Evolutionary conservation across 2,329 filamentous ascomycete species (phyloP).

Genomic region (Magnaporthales sp.): DNA sequence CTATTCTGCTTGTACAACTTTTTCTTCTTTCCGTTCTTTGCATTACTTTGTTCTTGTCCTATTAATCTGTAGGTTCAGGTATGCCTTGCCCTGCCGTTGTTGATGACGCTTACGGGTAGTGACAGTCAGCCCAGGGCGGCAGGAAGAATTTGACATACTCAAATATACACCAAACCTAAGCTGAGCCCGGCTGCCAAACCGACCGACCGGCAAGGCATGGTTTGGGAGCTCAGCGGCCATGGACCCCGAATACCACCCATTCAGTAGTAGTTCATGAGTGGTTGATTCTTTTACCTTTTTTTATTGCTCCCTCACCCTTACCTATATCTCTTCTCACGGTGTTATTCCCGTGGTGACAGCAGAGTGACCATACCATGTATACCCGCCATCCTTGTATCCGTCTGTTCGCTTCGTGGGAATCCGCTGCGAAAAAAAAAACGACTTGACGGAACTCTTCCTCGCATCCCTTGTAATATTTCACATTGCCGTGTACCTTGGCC

Average conservation of each 20-base stretch:
- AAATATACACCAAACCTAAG: constrained; percentile 11
- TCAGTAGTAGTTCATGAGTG: not conserved
- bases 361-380: not conserved
- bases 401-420: not conserved
- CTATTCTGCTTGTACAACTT: not conserved
- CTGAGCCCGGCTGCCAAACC: constrained; percentile 7
- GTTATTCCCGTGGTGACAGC: not conserved
- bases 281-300: not conserved
- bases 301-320: not conserved
- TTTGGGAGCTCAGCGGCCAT: not conserved
- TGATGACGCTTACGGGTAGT: not conserved
- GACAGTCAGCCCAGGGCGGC: not conserved
- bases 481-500: not conserved
- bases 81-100: constrained; percentile 9
- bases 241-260: not conserved
- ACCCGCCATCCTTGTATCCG: not conserved
- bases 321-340: too few species aligned
- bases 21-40: not conserved
- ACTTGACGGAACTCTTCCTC: not conserved
- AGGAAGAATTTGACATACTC: not conserved
- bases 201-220: not conserved
- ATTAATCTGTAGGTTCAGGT: constrained; percentile 20
- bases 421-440: not conserved
- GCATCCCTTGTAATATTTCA: not conserved
- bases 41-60: constrained; percentile 6